Conservation (phyloP, 2,329 filamentous ascomycete genomes). For the Ceratocystis papillata region DNA sequence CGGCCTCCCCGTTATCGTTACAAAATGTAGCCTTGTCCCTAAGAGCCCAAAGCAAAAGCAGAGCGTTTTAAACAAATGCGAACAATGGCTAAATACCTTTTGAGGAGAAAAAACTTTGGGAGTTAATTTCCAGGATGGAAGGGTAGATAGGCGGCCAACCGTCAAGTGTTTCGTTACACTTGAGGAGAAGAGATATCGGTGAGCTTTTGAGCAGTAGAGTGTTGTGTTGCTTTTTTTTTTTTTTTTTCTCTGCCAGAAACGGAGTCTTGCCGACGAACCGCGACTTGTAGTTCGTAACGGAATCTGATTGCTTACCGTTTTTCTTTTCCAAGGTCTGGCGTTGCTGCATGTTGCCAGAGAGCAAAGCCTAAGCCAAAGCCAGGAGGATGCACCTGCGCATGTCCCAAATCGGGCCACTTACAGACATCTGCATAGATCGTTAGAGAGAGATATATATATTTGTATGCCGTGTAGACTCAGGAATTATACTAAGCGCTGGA, state of each 20-base stretch:
- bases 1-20: slow-evolving; percentile 37
- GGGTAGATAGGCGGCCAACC: slow-evolving; percentile 34
- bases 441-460: slow-evolving; percentile 26
- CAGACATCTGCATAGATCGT: slow-evolving; percentile 23
- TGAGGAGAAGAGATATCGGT: too few relatives aligned
- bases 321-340: neutral
- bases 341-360: slow-evolving; percentile 13
- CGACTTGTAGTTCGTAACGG: neutral
- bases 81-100: slow-evolving; percentile 54
- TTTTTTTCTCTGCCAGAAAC: too few relatives aligned
- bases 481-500: slow-evolving; percentile 56
- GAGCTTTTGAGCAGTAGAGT: too few relatives aligned
- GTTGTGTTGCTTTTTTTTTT: too few relatives aligned
- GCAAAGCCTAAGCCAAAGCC: slow-evolving; percentile 31
- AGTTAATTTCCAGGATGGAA: slow-evolving; percentile 29
- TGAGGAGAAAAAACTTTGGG: slow-evolving; percentile 33
- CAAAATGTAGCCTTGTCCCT: slow-evolving; percentile 38
- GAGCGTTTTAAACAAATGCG: slow-evolving; percentile 60
- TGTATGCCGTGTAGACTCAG: slow-evolving; percentile 40
- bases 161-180: too few relatives aligned
- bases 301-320: neutral
- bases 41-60: slow-evolving; percentile 47
- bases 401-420: slow-evolving; percentile 52
- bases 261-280: slow-evolving; percentile 13
- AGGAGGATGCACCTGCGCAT: slow-evolving; percentile 69